Evolutionary conservation across 108 stramenopile species (phyloP).

Genomic region (Cyclotella sp.): DNA sequence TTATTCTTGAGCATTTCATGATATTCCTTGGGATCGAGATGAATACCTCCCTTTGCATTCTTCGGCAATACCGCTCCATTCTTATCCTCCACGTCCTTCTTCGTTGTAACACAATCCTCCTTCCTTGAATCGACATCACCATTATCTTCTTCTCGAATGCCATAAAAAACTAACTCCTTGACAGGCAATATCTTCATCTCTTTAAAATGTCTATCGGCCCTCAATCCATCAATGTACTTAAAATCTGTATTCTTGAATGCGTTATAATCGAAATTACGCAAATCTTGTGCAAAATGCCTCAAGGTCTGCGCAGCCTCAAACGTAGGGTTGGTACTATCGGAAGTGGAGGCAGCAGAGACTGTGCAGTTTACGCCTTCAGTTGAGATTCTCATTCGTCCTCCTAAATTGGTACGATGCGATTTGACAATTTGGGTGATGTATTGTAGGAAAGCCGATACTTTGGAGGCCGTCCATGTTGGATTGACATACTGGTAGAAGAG

Average conservation of each 20-base stretch:
- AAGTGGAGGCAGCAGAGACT: conserved; percentile 52
- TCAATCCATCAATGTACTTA: conserved; percentile 81
- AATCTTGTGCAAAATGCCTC: conserved; percentile 71
- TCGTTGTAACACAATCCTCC: not conserved
- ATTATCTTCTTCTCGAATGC: conserved; percentile 53
- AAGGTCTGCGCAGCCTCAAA: conserved; percentile 61
- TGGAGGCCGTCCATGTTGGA: conserved; percentile 58
- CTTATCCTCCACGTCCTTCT: conserved; percentile 2
- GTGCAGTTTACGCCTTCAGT: conserved; percentile 87
- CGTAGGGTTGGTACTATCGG: conserved; percentile 37
- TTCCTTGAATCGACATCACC: not conserved
- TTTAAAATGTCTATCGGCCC: conserved; percentile 86
- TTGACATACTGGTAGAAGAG: conserved; percentile 86
- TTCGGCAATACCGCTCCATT: not conserved
- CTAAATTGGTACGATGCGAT: conserved; percentile 58
- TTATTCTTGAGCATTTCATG: conserved; percentile 81
- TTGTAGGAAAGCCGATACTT: conserved; percentile 59
- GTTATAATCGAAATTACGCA: conserved; percentile 63
- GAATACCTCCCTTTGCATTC: conserved; percentile 66
- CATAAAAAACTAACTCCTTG: conserved; percentile 93
- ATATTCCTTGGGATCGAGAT: conserved; percentile 82
- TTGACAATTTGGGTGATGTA: conserved; percentile 63
- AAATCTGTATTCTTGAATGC: conserved; percentile 80
- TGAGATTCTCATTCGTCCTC: conserved; percentile 84
- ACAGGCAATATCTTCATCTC: conserved; percentile 90